Base-by-base conservation (phyloP, 352 stramenopile species). In the Phytophthora ohioensis region DNA sequence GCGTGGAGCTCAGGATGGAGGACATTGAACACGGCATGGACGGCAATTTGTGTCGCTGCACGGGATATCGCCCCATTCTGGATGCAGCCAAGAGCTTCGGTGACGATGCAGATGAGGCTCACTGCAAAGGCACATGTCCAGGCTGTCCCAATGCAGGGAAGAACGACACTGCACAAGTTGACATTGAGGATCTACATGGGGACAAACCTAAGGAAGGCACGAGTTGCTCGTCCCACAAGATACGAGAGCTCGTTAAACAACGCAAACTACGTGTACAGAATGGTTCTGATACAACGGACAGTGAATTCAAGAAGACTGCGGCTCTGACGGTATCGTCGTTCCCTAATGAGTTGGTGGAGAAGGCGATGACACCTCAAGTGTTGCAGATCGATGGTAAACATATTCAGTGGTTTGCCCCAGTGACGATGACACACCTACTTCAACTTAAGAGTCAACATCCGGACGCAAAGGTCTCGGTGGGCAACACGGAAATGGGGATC, bases 401-500 rank as follows among this genome's bases (percentile, higher is more conserved):
- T 7, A 75, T 97, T 41, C 93, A 94, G 7, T 99, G 97, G 97
- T 97, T 98, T 62, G 91, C 94, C 30, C 97, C 97, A 0, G 90
- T 90, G 49, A 97, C 92, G 11, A 77, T 99, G 13, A 51, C 79
- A 1, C 91, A 98, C 67, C 66, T 99, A 45, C 79, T 99, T 3
- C 65, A 82, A 38, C 69, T 98, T 2, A 97, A 98, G 75, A 75
- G 80, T 12, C 72, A 93, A 64, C 85, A 96, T 64, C 83, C 81
- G 2, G 71, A 91, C 30, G 82, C 88, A 5, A 98, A 98, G 77
- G 96, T 99, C 71, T 95, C 98, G 31, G 94, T 98, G 38, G 97
- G 97, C 17, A 99, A 99, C 73, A 99, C 96, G 1, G 96, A 99
- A 81, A 97, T 99, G 80, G 96, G 94, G 15, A 99, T 99, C 75